Evolutionary conservation across 2,329 filamentous ascomycete species (phyloP).

Genomic region (Botryosphaeria dothidea): DNA sequence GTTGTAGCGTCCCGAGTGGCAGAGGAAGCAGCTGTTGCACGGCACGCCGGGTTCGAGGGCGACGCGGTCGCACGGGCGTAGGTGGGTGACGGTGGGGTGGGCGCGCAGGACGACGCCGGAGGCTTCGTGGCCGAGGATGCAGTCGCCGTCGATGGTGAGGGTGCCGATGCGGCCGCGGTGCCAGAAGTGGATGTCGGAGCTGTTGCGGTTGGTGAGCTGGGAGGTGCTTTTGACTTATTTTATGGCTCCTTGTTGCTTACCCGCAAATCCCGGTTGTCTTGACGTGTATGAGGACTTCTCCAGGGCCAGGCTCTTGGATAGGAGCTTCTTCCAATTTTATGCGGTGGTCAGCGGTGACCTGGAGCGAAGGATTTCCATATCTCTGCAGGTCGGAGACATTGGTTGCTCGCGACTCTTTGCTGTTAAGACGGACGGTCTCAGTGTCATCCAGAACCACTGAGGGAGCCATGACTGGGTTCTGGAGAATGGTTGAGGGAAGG

Average conservation of each 20-base stretch:
- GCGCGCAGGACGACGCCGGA: slow-evolving; percentile 61
- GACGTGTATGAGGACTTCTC: slow-evolving; percentile 62
- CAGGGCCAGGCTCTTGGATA: slow-evolving; percentile 53
- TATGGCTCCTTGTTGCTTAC: too few species aligned
- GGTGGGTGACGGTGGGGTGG: slow-evolving; percentile 55
- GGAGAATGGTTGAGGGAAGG: not conserved
- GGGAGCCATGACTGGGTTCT: not conserved
- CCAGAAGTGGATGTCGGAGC: slow-evolving; percentile 71
- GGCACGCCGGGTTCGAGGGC: slow-evolving; percentile 68
- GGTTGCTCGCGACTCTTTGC: not conserved
- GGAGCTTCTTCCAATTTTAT: slow-evolving; percentile 60
- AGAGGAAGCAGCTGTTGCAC: slow-evolving; percentile 62
- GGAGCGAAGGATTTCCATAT: slow-evolving; percentile 55
- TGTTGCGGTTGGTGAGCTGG: slow-evolving; percentile 26
- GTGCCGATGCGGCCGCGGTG: slow-evolving; percentile 64
- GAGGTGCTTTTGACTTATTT: not conserved
- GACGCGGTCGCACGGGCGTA: slow-evolving; percentile 62
- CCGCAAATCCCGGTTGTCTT: slow-evolving; percentile 67
- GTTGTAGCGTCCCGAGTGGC: slow-evolving; percentile 62
- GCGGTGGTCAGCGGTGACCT: slow-evolving; percentile 62
- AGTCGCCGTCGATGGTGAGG: slow-evolving; percentile 62
- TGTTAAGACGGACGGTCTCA: not conserved
- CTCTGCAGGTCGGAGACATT: not conserved
- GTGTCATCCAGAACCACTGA: not conserved
- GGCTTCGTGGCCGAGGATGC: slow-evolving; percentile 66